phyloP scores from a whole-genome alignment of 768 basidiomycete genomes.

The Porpolomopsis calyptriformis region DNA sequence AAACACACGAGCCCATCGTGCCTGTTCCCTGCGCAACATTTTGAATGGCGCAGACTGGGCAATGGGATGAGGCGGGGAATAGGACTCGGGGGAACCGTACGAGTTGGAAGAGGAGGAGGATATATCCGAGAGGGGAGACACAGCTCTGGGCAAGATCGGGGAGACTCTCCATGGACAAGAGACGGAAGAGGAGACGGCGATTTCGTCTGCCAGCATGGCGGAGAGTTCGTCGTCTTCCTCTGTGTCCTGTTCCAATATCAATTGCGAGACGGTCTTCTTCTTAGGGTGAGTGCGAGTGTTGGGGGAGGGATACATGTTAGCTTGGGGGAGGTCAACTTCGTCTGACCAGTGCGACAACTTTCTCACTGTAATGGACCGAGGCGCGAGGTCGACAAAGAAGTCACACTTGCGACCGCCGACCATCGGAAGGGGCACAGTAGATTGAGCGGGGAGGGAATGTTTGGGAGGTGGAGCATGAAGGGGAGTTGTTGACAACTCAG shows the following conservation, averaged over 20 bases:
- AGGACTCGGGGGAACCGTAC: background rate
- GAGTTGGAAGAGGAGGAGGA: constrained; percentile 61
- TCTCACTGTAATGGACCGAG: constrained; percentile 47
- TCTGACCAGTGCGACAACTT: constrained; percentile 45
- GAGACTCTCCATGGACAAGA: constrained; percentile 53
- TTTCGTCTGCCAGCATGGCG: constrained; percentile 61
- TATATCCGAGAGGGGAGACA: constrained; percentile 49
- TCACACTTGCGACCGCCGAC: constrained; percentile 67
- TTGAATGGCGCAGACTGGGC: constrained; percentile 16
- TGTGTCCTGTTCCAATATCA: constrained; percentile 56
- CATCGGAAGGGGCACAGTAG: constrained; percentile 59
- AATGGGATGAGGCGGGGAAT: background rate
- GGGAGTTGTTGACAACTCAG: constrained; percentile 57
- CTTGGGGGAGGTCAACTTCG: constrained; percentile 22
- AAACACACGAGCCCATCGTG: constrained; percentile 59
- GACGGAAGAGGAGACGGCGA: constrained; percentile 55
- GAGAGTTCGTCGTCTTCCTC: constrained; percentile 68
- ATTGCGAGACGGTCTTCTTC: constrained; percentile 61
- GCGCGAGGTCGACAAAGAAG: constrained; percentile 72
- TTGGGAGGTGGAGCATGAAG: constrained; percentile 50
- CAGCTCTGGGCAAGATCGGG: constrained; percentile 35
- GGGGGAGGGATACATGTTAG: constrained; percentile 7
- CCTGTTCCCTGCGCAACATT: constrained; percentile 59
- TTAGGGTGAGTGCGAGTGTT: too few relatives aligned
- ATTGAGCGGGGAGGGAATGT: constrained; percentile 62